Percentiles rank a stretch among this genome's conserved stretches.
Evolutionary conservation across 2,329 filamentous ascomycete genomes (phyloP).

Genomic region (Pestalotiopsis sp.): DNA sequence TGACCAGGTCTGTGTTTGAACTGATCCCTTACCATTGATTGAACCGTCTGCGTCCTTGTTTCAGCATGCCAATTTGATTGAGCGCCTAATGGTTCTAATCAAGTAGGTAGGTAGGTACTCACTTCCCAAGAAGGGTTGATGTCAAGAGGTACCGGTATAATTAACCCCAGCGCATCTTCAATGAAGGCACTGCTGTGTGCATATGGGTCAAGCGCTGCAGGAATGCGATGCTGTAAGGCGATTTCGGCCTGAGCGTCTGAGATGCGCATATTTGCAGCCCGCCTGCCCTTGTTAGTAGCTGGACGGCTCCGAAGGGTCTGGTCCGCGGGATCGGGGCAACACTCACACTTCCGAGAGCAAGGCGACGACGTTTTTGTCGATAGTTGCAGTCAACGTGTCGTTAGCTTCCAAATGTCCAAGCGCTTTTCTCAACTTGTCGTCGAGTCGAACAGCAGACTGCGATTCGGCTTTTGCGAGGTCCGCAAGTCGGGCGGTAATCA

Average conservation of each 20-base stretch:
- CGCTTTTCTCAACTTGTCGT: neutral
- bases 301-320: too few species aligned
- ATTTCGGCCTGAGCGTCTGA: neutral
- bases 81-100: neutral
- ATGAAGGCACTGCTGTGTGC: neutral
- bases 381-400: neutral
- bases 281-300: neutral
- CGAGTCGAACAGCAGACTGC: neutral
- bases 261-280: neutral
- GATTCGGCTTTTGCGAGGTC: neutral
- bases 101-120: neutral
- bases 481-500: neutral
- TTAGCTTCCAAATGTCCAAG: neutral
- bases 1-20: neutral
- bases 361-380: neutral
- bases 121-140: conserved; percentile 9
- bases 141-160: neutral
- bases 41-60: neutral
- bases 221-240: neutral
- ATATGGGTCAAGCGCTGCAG: neutral
- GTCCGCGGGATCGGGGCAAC: neutral
- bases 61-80: neutral
- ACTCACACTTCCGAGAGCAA: neutral
- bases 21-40: neutral
- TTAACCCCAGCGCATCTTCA: conserved; percentile 5